Evolutionary conservation across 192 early-diverging fungal species (phyloP).

Genomic region (Coemansia sp.): DNA sequence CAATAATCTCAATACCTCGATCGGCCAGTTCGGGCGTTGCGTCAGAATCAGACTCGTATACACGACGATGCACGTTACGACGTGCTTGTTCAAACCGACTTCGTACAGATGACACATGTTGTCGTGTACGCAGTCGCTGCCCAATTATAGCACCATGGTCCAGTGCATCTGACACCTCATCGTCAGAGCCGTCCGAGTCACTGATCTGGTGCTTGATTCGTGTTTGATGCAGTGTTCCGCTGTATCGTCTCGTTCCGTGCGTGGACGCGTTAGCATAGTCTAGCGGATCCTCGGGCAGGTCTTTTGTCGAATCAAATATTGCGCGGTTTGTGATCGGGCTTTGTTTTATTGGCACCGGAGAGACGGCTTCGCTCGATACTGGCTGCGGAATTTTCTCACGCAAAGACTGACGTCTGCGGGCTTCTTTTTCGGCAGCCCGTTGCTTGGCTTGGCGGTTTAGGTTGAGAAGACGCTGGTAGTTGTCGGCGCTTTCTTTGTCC

Average conservation of each 20-base stretch:
- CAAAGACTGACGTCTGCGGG: neutral
- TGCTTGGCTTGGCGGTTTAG: neutral
- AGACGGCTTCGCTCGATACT: neutral
- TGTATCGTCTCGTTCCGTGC: neutral
- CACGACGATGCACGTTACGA: slow-evolving; percentile 4
- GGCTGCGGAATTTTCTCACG: neutral
- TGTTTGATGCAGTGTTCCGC: neutral
- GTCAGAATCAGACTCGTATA: slow-evolving; percentile 12
- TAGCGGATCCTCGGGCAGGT: slow-evolving; percentile 32
- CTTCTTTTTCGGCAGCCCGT: neutral
- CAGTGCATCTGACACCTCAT: slow-evolving; percentile 25
- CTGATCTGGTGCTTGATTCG: slow-evolving; percentile 6
- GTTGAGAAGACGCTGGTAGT: slow-evolving; percentile 32
- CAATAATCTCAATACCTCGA: neutral
- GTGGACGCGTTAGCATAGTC: neutral
- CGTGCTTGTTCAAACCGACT: slow-evolving; percentile 39
- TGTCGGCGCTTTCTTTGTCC: slow-evolving; percentile 48
- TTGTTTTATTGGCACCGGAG: neutral
- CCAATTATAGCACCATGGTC: slow-evolving; percentile 20
- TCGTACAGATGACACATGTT: neutral
- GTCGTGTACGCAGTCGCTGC: slow-evolving; percentile 32
- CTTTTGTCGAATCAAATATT: slow-evolving; percentile 3
- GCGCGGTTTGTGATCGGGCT: neutral
- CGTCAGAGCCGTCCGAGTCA: slow-evolving; percentile 23
- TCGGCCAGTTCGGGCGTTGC: neutral